Evolutionary conservation across 78 protist species (phyloP), one percentile per base, ranked within the genome.

Genomic region (Dictyostelium firmibasis): DNA sequence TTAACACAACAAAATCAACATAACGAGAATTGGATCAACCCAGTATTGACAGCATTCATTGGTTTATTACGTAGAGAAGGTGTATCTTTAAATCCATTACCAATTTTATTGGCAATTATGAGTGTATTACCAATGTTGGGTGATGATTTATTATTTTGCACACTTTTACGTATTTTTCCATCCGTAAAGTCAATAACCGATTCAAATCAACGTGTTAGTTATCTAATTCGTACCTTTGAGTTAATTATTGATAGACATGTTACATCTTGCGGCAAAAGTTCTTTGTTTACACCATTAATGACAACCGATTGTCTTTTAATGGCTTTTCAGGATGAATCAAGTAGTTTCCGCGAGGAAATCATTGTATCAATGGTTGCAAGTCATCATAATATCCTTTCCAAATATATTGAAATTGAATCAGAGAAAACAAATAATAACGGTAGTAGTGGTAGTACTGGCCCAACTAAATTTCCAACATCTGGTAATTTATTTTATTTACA

Each of bases 1-100:
- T 75, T 89, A 41, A 89, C 94, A 2, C 94, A 89, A 47, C 75
- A 53, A 50, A 89, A 89, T 35, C 94, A 89, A 70, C 94, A 89
- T 47, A 78, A 89, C 13, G 94, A 89, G 60, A 50, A 78, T 13
- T 89, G 94, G 94, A 89, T 89, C 10, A 53, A 89, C 25, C 94
- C 94, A 9, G 94, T 89, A 0, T 62, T 89, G 9, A 81, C 94
- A 1, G 94, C 94, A 33, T 89, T 89, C 53, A 50, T 89, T 14
- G 94, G 94, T 3, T 33, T 89, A 33, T 23, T 89, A 31, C 41
- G 82, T 16, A 60, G 94, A 10, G 94, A 89, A n/a, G 94, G 94
- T 78, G 36, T 89, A n/a, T 43, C 86, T 14, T 57, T 89, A 3
- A 89, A 89, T 31, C 94, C 94, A 20, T 27, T 89, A 62, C 94